Conservation (phyloP, 495 filamentous ascomycete species). For the Penicillium tannophilum region DNA sequence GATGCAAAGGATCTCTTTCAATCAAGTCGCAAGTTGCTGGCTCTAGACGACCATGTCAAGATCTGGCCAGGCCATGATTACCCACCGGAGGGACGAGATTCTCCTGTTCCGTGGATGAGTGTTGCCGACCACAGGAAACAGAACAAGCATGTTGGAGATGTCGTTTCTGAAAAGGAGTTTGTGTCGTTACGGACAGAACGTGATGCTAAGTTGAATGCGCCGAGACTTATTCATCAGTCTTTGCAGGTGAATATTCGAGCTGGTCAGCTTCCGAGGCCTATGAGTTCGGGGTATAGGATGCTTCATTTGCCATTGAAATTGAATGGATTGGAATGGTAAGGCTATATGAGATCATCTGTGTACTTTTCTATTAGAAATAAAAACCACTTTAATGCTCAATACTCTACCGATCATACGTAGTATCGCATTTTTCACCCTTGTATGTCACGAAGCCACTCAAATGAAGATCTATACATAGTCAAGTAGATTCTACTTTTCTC, state of each 20-base stretch:
- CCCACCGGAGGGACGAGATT: conserved; percentile 34
- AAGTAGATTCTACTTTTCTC: not conserved
- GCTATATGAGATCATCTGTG: not conserved
- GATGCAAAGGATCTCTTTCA: conserved; percentile 44
- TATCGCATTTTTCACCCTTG: not conserved
- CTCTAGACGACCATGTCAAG: conserved; percentile 43
- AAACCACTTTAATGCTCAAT: too few species aligned
- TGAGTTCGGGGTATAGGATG: conserved; percentile 36
- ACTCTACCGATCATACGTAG: too few species aligned
- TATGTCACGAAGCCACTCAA: not conserved
- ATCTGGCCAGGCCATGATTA: conserved; percentile 58
- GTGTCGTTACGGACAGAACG: conserved; percentile 47
- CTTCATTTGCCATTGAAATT: conserved; percentile 49
- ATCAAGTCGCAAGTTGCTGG: conserved; percentile 49
- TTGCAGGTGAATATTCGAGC: conserved; percentile 63
- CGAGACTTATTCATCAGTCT: conserved; percentile 55
- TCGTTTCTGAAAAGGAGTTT: conserved; percentile 48
- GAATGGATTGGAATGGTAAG: conserved; percentile 23
- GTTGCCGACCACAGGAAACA: conserved; percentile 49
- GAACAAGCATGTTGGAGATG: conserved; percentile 54
- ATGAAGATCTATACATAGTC: not conserved
- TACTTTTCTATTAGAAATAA: too few species aligned
- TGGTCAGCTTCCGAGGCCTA: conserved; percentile 45
- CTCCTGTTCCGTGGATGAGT: conserved; percentile 45
- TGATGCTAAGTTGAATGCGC: conserved; percentile 50